Evolutionary conservation across 495 filamentous ascomycete species (phyloP), one percentile per base, ranked within the genome.

Genomic region (Daldinia childiae): DNA sequence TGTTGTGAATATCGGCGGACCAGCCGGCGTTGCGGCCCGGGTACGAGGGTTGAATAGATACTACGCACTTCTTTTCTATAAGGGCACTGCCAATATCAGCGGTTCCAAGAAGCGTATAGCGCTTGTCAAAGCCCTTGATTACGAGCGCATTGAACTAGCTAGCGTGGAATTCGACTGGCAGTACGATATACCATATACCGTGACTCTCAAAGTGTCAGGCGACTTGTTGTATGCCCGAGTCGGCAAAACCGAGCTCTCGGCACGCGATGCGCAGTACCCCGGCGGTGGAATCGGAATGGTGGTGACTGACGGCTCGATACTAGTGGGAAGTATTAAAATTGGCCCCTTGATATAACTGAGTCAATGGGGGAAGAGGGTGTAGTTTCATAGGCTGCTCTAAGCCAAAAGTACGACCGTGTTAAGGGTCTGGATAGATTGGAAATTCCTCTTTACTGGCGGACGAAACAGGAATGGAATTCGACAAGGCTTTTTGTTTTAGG

Each of bases 11-110:
- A 57, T 71, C 2, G 70, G 72, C 26, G 55, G 43, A 7, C 70
- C 66, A 6, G 72, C 55, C 1, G 77, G 77, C 15, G 63, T 76
- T 3, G 76, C 68, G 1, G 64, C 72, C 4, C 30, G 77, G 6
- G 72, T 77, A 6, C 62, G 65, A 24, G 77, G 77, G 19, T 19
- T 79, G 50, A 77, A 74, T 36, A 30, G 76, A 52, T 79, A 69
- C 27, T 77, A 78, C 51, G 77, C 61, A 0, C 21, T 79, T 0
- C 1, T 74, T 1, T 74, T 79, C 48, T 9, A 7, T 36, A 19
- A 21, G 3, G n/a, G 8, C 0, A 12, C n/a, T 5, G 21, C 14
- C 9, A 6, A 26, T 2, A 29, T 50, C 12, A 24, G 17, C 17
- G 17, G 6, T 9, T 15, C 9, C 12, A 39, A 24, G 6, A 52